phyloP scores from a whole-genome alignment of 2,329 filamentous ascomycete genomes.

The Gaeumannomyces tritici region DNA sequence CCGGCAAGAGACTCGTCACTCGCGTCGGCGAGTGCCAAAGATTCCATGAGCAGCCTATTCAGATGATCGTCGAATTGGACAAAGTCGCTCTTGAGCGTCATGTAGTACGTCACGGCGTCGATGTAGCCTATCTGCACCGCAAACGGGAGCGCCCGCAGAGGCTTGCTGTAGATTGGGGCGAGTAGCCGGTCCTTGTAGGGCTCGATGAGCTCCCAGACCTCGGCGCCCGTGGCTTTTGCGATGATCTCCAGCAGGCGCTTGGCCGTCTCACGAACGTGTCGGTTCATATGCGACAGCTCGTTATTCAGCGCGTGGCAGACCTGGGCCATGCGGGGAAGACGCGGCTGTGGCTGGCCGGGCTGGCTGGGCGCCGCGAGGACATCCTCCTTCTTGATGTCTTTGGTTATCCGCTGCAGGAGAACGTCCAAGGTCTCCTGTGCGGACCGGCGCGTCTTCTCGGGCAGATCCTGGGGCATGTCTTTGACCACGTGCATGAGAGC shows the following conservation, averaged over 20 bases:
- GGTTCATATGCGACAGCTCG: slow-evolving; percentile 92
- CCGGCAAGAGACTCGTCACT: slow-evolving; percentile 85
- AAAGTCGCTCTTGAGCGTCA: slow-evolving; percentile 81
- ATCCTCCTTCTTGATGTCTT: slow-evolving; percentile 72
- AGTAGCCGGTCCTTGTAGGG: slow-evolving; percentile 85
- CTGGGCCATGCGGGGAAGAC: slow-evolving; percentile 54
- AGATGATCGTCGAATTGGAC: slow-evolving; percentile 87
- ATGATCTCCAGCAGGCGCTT: slow-evolving; percentile 74
- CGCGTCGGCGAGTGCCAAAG: slow-evolving; percentile 84
- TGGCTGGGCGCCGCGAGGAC: slow-evolving; percentile 34
- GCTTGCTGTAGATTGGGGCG: slow-evolving; percentile 92
- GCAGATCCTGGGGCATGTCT: slow-evolving; percentile 90
- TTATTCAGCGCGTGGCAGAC: slow-evolving; percentile 79
- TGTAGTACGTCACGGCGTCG: slow-evolving; percentile 91
- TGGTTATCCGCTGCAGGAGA: slow-evolving; percentile 69
- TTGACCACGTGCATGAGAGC: slow-evolving; percentile 97
- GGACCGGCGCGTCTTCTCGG: slow-evolving; percentile 75
- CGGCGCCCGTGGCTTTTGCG: slow-evolving; percentile 64
- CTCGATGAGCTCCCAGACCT: slow-evolving; percentile 80
- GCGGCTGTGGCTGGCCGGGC: slow-evolving; percentile 24
- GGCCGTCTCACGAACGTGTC: slow-evolving; percentile 81
- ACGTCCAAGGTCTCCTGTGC: slow-evolving; percentile 77
- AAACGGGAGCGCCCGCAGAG: slow-evolving; percentile 84
- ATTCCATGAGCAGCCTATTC: slow-evolving; percentile 85
- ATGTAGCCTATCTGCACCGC: slow-evolving; percentile 96